Evolutionary conservation across 352 stramenopile species (phyloP), one percentile per base, ranked within the genome.

Genomic region (Hyaloperonospora brassicae): DNA sequence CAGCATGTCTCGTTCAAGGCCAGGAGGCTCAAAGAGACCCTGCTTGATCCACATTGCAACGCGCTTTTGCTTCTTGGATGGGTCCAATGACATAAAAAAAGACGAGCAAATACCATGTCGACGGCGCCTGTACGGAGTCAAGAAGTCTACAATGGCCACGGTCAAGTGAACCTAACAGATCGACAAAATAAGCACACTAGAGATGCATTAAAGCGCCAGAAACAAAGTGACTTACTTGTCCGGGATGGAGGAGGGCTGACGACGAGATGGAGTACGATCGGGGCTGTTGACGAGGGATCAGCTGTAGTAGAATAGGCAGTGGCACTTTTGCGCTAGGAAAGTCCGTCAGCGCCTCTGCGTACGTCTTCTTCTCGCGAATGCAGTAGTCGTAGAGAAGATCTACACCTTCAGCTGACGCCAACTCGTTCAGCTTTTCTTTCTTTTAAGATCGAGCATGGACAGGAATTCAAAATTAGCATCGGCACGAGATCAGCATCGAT

Each of bases 341-440:
- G 51, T 97, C 90, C 11, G 64, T 49, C 10, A 97, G 62, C 11
- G 84, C 80, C 41, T 98, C 92, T 11, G 75, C 72, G 55, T 95
- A 95, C 30, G 80, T 95, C 53, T 95, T 90, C 54, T 92, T 91
- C 57, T 97, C 91, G 23, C 86, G n/a, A 39, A 93, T 91, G 68
- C 86, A 95, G 64, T 97, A 98, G 58, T 96, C 85, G 57, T 95
- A 89, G 21, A 96, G 80, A 30, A 97, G 62, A 50, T 98, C 92
- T 0, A 84, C 85, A 30, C 92, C 92, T 36, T 88, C 85, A 1
- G 86, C 73, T 11, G 86, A 95, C 8, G 80, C 69, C 6, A 98
- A 64, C 55, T 97, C 91, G 27, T 89, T 59, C 0, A 97, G 73
- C 45, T 97, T 97, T 43, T 97, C 92, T 66, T 82, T 89, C 77